Base-by-base conservation (phyloP, 2,329 filamentous ascomycete species). In the Drechslerella coelobrocha region DNA sequence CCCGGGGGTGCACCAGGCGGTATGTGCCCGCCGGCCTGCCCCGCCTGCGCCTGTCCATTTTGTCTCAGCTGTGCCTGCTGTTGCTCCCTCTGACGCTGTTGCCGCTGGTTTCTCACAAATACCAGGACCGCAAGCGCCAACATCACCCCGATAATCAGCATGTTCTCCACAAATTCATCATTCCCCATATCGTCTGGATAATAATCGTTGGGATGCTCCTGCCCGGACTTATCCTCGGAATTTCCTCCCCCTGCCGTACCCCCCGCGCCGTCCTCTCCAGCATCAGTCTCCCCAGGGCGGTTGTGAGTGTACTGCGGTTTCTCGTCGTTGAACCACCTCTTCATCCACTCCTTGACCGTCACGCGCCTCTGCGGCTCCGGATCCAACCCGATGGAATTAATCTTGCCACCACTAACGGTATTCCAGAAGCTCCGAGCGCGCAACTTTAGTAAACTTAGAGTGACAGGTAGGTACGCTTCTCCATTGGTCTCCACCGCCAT, bases 401-500 rank as follows among this genome's bases (percentile, higher is more conserved):
- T 86, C 19, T 88, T 86, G n/a, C 94, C 94, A 76, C 92, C 86
- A 0, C 91, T 96, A 73, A 97, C 82, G 0, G 89, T 92, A 75
- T 97, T 97, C 94, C 94, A 99, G 75, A 91, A 94, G 77, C 91
- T 96, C 68, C 92, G 86, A 56, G 89, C 81, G 9, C 93, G 84
- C 68, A 99, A 82, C 78, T 96, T 96, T 73, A 96, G 82, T 52
- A 99, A 81, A 73, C 91, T 93, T 27, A 99, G 81, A 9, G 91
- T 91, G 2, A 97, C 94, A 0, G 94, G 94, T 0, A 97, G 83
- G 77, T 97, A 97, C 0, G 94, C 92, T 79, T 99, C 95, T 52
- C 88, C 84, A 76, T 96, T 99, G 0, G 93, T 92, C 76, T 92
- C 91, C 27, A 97, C 81, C 0, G 94, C 93, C 71, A 94, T 85